A percentile compares a stretch with the other conserved stretches of the same genome.
Conservation (phyloP, 768 basidiomycete species). For the Boletus sp. region DNA sequence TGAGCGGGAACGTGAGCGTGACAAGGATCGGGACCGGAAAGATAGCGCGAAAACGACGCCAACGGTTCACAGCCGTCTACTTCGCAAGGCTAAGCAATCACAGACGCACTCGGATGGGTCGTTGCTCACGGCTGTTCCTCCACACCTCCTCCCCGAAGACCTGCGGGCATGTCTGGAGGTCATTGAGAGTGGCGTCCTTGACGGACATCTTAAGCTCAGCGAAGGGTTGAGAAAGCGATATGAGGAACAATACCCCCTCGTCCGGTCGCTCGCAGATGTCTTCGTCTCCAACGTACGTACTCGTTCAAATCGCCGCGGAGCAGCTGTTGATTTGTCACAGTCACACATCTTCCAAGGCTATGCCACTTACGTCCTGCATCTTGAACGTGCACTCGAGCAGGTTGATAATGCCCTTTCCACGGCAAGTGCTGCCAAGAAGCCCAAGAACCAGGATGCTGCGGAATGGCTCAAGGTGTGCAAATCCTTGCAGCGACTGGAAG, state of each 20-base stretch:
- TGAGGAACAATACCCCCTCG: constrained; percentile 93
- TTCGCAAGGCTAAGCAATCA: constrained; percentile 70
- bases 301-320: constrained; percentile 5
- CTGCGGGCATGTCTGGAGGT: constrained; percentile 82
- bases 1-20: constrained; percentile 33
- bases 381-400: constrained; percentile 86
- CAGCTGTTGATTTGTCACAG: constrained; percentile 40
- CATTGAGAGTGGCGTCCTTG: constrained; percentile 79
- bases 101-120: constrained; percentile 47
- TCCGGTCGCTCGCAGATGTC: constrained; percentile 91
- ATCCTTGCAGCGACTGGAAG: constrained; percentile 73
- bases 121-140: constrained; percentile 54
- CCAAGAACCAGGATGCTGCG: constrained; percentile 76
- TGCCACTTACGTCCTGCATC: constrained; percentile 88
- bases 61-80: constrained; percentile 41
- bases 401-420: constrained; percentile 74
- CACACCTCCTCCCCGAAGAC: constrained; percentile 84
- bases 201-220: constrained; percentile 83
- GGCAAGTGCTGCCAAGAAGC: constrained; percentile 63
- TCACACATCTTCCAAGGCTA: constrained; percentile 93
- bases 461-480: constrained; percentile 79
- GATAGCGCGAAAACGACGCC: constrained; percentile 36
- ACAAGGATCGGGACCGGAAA: constrained; percentile 50
- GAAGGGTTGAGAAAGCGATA: constrained; percentile 87
- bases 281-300: constrained; percentile 84